A percentile compares a stretch with the other conserved stretches of the same genome.
Conservation (phyloP, 2,329 filamentous ascomycete species). For the Berkeleyomyces rouxiae region DNA sequence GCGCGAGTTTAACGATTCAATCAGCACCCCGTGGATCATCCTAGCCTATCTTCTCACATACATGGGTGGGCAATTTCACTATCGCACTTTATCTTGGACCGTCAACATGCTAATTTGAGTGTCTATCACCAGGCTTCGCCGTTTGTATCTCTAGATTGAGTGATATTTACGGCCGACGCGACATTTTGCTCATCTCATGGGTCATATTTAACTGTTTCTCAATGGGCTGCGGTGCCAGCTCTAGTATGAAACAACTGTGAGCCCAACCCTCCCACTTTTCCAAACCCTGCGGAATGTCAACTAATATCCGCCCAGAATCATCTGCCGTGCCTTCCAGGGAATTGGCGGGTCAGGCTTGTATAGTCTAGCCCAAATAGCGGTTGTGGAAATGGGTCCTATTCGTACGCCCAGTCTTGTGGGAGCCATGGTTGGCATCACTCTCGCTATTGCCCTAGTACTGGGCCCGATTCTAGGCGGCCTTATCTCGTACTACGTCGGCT, state of each 20-base stretch:
- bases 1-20: conserved; percentile 32
- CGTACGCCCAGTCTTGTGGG: conserved; percentile 37
- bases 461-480: conserved; percentile 41
- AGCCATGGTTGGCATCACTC: conserved; percentile 36
- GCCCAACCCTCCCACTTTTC: conserved; percentile 14
- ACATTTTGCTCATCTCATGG: conserved; percentile 35
- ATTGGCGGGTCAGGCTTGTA: conserved; percentile 46
- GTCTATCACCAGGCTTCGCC: conserved; percentile 29
- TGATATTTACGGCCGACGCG: conserved; percentile 39
- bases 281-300: not conserved
- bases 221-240: conserved; percentile 34
- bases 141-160: conserved; percentile 42
- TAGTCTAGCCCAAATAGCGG: conserved; percentile 39
- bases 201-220: conserved; percentile 39
- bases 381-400: conserved; percentile 38
- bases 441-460: conserved; percentile 40
- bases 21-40: conserved; percentile 37
- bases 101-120: not conserved
- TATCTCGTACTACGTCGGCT: conserved; percentile 35
- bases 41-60: conserved; percentile 40
- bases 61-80: conserved; percentile 26
- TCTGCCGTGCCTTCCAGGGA: conserved; percentile 42
- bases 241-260: conserved; percentile 35
- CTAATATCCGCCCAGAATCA: conserved; percentile 26
- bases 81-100: not conserved